These are phyloP conservation scores for Trametes elegans DNA, from an alignment of 768 basidiomycete genomes.

Conservation along the genomic window DNA sequence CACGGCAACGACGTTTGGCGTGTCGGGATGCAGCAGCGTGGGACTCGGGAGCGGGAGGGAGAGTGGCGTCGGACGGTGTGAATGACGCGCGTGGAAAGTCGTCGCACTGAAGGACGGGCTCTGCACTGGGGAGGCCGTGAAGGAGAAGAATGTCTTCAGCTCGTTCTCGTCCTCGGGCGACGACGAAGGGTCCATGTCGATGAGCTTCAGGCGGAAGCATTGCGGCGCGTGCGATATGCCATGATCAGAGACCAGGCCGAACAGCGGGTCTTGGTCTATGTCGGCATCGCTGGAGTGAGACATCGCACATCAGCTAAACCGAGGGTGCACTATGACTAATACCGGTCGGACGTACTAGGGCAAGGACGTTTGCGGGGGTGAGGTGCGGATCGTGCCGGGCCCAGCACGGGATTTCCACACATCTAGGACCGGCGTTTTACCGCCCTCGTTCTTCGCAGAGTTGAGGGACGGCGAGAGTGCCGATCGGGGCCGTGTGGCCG, in stretches of 20 bases:
- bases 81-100: conserved; percentile 5
- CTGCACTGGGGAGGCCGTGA: conserved; percentile 24
- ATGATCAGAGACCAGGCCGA: conserved; percentile 5
- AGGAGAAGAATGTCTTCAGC: conserved; percentile 22
- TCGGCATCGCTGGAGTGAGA: conserved; percentile 10
- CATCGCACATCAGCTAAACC: not conserved
- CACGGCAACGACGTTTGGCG: conserved; percentile 9
- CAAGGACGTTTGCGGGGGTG: conserved; percentile 13
- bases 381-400: conserved; percentile 5
- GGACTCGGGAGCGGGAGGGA: not conserved
- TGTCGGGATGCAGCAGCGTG: conserved; percentile 4
- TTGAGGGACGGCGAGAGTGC: conserved; percentile 8
- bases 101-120: conserved; percentile 20
- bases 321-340: not conserved
- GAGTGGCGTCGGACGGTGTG: conserved; percentile 7
- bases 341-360: conserved; percentile 6
- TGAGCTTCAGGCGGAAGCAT: conserved; percentile 14
- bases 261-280: conserved; percentile 13
- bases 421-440: conserved; percentile 4
- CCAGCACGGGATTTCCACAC: conserved; percentile 8
- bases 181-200: conserved; percentile 8
- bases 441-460: not conserved
- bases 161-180: conserved; percentile 13
- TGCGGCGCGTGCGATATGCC: conserved; percentile 1
- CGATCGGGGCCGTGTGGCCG: conserved; percentile 17